A percentile compares a stretch with the other conserved stretches of the same genome.
These are phyloP conservation scores for Cladosporium sp. DNA, from an alignment of 2,329 filamentous ascomycete species.

Conservation along the genomic window DNA sequence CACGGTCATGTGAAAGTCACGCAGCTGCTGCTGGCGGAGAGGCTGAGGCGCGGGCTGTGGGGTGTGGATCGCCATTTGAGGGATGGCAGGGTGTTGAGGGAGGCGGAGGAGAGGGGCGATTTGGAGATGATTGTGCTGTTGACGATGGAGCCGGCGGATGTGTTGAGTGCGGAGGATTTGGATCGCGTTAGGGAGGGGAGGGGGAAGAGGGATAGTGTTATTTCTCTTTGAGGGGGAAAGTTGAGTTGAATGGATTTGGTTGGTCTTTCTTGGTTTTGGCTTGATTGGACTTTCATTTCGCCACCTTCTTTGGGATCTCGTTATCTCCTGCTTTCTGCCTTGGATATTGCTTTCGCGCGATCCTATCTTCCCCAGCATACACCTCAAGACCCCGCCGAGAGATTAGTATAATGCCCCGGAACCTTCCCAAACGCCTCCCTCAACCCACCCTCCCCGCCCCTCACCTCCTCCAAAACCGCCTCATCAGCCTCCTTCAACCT, in stretches of 20 bases:
- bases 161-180: conserved; percentile 6
- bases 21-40: conserved; percentile 7
- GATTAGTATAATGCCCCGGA: conserved; percentile 14
- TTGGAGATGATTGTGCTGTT: conserved; percentile 10
- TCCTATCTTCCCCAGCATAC: no score
- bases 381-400: neutral
- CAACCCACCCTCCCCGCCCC: conserved; percentile 55
- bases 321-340: no score
- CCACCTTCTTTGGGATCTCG: no score
- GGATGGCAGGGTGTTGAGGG: conserved; percentile 2
- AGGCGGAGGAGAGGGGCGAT: conserved; percentile 11
- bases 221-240: neutral
- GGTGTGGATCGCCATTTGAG: conserved; percentile 5
- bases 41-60: conserved; percentile 9
- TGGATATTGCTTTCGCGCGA: no score
- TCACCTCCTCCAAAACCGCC: conserved; percentile 54
- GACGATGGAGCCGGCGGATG: conserved; percentile 3
- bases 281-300: no score
- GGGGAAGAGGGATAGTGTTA: conserved; percentile 6
- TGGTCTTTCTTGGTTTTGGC: no score
- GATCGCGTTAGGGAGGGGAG: conserved; percentile 1
- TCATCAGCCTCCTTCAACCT: conserved; percentile 40
- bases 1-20: conserved; percentile 1
- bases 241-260: no score
- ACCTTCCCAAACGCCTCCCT: conserved; percentile 63